phyloP scores from a whole-genome alignment of 257 asterid species.

The Gynochthodes officinalis region DNA sequence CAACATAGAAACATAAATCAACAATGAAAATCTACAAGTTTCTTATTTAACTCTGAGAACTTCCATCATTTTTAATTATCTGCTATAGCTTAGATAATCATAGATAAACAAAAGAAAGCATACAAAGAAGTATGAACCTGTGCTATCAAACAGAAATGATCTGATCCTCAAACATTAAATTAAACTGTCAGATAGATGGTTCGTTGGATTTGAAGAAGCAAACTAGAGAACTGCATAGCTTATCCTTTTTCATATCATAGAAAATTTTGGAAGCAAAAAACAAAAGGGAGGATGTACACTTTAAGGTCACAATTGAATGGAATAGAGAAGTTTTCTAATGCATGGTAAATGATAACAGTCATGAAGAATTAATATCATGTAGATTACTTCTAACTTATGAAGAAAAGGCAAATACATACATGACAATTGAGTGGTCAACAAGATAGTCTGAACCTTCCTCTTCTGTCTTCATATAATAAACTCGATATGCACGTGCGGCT shows the following conservation, averaged over 20 bases:
- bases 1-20: background rate
- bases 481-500: slow-evolving; percentile 91
- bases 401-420: slow-evolving; percentile 45
- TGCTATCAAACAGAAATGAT: background rate
- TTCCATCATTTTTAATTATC: background rate
- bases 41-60: background rate
- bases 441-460: slow-evolving; percentile 94
- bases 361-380: background rate
- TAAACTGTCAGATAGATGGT: background rate
- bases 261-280: background rate
- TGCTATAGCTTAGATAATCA: background rate
- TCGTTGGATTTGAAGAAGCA: background rate
- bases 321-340: background rate
- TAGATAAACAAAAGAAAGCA: background rate
- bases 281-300: background rate
- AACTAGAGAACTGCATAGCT: background rate
- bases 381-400: background rate
- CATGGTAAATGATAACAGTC: background rate
- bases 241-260: background rate
- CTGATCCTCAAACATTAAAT: background rate
- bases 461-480: slow-evolving; percentile 93
- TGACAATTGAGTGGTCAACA: slow-evolving; percentile 94
- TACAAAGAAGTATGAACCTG: background rate
- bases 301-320: background rate
- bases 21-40: background rate